Conservation (phyloP, 176 grass and related monocot genomes). For the Typha latifolia region DNA sequence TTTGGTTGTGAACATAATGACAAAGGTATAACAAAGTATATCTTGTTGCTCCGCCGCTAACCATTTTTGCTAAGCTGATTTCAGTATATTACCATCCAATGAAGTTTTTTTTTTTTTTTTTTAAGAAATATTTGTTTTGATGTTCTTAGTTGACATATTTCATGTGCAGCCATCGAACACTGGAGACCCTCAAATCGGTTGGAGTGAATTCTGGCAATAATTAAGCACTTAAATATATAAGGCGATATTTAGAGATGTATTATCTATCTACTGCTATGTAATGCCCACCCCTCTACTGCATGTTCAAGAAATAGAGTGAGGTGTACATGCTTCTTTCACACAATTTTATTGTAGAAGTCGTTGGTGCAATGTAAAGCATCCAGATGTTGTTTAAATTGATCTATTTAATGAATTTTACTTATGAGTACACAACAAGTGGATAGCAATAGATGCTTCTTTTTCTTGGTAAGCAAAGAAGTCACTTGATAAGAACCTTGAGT, state of each 20-base stretch:
- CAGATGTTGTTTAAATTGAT: neutral
- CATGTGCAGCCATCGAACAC: neutral
- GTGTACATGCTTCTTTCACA: neutral
- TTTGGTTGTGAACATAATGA: no score
- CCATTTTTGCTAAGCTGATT: no score
- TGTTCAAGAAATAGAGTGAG: neutral
- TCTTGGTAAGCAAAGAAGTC: no score
- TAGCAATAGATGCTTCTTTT: no score
- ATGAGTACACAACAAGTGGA: no score
- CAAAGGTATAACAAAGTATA: no score
- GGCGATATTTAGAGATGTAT: neutral
- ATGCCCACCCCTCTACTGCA: constrained; percentile 2
- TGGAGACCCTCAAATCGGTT: neutral
- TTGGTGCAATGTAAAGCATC: neutral
- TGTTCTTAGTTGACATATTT: neutral
- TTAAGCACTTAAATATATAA: neutral
- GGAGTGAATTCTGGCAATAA: neutral
- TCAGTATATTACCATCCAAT: no score
- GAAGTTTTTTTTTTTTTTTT: neutral
- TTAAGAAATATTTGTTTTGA: neutral
- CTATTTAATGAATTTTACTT: no score
- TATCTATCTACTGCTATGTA: neutral
- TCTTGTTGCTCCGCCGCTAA: no score
- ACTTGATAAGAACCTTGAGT: no score
- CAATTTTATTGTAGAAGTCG: neutral